A percentile compares a stretch with the other conserved stretches of the same genome.
Conservation (phyloP, 345 rosid genomes). For the Geranium brycei region DNA sequence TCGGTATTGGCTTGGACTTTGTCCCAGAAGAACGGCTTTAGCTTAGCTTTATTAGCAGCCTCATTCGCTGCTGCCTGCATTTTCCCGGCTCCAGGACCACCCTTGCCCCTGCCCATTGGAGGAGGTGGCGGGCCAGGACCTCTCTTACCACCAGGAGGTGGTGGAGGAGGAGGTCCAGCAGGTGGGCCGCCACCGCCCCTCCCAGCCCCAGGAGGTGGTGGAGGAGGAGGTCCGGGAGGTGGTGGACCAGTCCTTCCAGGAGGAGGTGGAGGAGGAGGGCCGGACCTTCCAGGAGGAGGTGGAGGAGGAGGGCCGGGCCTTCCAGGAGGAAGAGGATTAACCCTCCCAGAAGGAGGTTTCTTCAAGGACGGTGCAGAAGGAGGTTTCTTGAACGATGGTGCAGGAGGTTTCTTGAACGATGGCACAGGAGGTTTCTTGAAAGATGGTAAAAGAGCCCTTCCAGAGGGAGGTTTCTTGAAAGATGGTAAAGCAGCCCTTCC, state of each 20-base stretch:
- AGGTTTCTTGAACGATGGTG: background rate
- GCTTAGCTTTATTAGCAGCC: constrained; percentile 58
- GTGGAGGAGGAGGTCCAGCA: constrained; percentile 19
- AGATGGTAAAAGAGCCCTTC: too few species aligned
- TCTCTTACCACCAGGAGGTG: constrained; percentile 6
- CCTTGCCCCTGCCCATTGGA: constrained; percentile 24
- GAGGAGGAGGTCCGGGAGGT: constrained; percentile 23
- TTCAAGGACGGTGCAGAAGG: too few species aligned
- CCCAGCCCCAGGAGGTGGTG: constrained; percentile 31
- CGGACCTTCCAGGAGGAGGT: constrained; percentile 9
- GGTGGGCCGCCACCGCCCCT: background rate
- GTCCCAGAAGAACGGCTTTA: constrained; percentile 97
- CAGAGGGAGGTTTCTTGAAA: too few species aligned
- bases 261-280: constrained; percentile 18
- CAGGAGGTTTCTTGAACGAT: constrained; percentile 1
- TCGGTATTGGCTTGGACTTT: constrained; percentile 74
- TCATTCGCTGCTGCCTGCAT: constrained; percentile 28
- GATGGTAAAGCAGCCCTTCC: too few species aligned
- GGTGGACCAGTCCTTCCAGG: constrained; percentile 6
- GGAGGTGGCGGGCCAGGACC: constrained; percentile 14
- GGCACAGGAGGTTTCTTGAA: constrained; percentile 14
- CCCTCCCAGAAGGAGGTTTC: constrained; percentile 29
- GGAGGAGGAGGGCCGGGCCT: constrained; percentile 8
- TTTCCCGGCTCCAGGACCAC: constrained; percentile 29
- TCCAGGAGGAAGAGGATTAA: constrained; percentile 24